phyloP scores from a whole-genome alignment of 2,329 filamentous ascomycete species.

The Rhexocercosporidium sp. region DNA sequence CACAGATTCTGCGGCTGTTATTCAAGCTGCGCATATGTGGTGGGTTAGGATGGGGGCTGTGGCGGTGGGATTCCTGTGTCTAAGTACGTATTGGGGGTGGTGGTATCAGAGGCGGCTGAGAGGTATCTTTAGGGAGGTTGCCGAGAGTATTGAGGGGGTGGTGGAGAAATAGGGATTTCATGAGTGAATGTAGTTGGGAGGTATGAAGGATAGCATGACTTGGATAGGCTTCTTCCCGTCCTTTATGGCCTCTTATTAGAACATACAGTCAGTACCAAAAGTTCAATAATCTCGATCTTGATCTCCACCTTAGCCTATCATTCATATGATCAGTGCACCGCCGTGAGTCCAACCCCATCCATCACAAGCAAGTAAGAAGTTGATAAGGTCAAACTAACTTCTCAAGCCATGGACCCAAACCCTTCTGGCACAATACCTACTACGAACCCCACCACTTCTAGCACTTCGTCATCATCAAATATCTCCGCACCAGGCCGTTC shows the following conservation, averaged over 20 bases:
- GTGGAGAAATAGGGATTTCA: not conserved
- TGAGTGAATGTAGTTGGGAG: not conserved
- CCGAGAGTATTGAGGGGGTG: not conserved
- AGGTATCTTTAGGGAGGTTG: conserved; percentile 3
- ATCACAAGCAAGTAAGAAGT: not conserved
- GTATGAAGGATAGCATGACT: not conserved
- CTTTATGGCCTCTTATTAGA: not conserved
- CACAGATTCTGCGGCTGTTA: conserved; percentile 14
- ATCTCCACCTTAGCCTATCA: no score
- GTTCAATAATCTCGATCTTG: not conserved
- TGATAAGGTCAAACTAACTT: not conserved
- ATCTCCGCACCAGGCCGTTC: no score
- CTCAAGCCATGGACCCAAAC: not conserved
- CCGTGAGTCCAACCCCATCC: not conserved
- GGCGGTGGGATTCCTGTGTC: conserved; percentile 19
- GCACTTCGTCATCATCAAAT: not conserved
- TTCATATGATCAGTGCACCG: not conserved
- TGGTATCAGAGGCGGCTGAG: conserved; percentile 26
- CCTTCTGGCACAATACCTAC: not conserved
- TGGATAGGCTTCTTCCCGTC: not conserved
- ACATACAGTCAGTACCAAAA: not conserved
- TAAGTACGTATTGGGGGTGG: conserved; percentile 24
- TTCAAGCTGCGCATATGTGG: conserved; percentile 12
- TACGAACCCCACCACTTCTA: not conserved
- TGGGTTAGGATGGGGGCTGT: conserved; percentile 24